Percentiles rank a stretch among this genome's conserved stretches.
Conservation (phyloP, 2,329 filamentous ascomycete species). For the Ophiobolus disseminans region DNA sequence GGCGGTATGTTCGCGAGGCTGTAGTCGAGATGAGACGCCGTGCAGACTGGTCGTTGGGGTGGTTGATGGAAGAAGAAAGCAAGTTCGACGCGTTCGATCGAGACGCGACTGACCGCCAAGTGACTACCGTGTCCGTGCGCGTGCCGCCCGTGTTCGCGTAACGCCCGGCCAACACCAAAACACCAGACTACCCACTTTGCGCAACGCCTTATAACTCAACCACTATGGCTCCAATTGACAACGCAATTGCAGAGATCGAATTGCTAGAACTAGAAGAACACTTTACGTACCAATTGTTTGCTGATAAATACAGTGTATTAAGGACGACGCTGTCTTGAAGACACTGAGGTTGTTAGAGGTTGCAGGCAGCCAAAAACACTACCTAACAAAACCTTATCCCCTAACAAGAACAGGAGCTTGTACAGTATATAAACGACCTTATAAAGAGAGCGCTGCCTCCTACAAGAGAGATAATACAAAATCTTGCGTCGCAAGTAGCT, state of each 20-base stretch:
- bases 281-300: not conserved
- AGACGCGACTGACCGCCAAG: too few relatives aligned
- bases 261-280: not conserved
- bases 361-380: not conserved
- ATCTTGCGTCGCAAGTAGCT: too few relatives aligned
- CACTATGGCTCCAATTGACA: not conserved
- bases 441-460: too few relatives aligned
- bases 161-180: not conserved
- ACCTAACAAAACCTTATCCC: not conserved
- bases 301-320: not conserved
- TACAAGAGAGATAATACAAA: too few relatives aligned
- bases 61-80: too few relatives aligned
- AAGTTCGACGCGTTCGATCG: too few relatives aligned
- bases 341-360: not conserved
- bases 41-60: slow-evolving; percentile 23
- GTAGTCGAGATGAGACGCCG: slow-evolving; percentile 7
- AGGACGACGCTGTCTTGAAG: not conserved
- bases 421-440: too few relatives aligned
- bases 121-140: not conserved
- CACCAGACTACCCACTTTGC: not conserved
- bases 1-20: slow-evolving; percentile 2
- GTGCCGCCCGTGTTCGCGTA: not conserved
- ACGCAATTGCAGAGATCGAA: not conserved
- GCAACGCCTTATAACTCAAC: not conserved
- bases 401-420: not conserved